Conservation (phyloP, 768 basidiomycete species). For the Russula sp. region DNA sequence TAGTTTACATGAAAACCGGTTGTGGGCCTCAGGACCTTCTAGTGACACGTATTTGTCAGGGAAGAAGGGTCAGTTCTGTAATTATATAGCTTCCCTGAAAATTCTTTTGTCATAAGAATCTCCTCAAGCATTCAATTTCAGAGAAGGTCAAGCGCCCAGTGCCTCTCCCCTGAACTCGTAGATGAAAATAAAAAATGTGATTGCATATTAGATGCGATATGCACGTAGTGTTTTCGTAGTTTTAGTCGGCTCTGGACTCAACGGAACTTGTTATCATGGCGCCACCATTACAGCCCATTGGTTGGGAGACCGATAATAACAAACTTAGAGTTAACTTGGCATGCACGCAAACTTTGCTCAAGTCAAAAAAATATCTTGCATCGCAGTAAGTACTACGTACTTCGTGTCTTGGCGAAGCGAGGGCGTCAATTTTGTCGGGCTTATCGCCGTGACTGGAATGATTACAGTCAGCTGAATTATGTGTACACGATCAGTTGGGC, state of each 20-base stretch:
- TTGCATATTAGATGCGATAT: neutral
- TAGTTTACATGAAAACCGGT: conserved; percentile 1
- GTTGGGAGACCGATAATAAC: neutral
- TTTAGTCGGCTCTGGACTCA: neutral
- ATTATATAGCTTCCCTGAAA: conserved; percentile 6
- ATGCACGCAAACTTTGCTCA: neutral
- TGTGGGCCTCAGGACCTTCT: too few relatives aligned
- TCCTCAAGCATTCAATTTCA: neutral
- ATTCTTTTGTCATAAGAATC: neutral
- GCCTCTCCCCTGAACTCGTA: conserved; percentile 5
- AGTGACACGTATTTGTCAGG: neutral
- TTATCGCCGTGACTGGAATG: neutral
- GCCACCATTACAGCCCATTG: neutral
- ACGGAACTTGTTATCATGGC: neutral
- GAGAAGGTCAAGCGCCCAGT: conserved; percentile 8
- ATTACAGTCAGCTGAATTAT: neutral
- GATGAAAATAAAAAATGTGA: neutral
- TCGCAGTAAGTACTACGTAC: neutral
- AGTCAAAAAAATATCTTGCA: neutral
- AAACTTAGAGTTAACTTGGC: neutral
- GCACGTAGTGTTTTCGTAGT: neutral
- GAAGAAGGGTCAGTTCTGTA: neutral
- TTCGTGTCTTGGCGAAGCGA: too few relatives aligned
- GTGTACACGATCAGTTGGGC: conserved; percentile 6
- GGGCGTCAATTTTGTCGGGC: neutral